Conservation (phyloP, 2,329 filamentous ascomycete species). For the Paramyrothecium roridum region DNA sequence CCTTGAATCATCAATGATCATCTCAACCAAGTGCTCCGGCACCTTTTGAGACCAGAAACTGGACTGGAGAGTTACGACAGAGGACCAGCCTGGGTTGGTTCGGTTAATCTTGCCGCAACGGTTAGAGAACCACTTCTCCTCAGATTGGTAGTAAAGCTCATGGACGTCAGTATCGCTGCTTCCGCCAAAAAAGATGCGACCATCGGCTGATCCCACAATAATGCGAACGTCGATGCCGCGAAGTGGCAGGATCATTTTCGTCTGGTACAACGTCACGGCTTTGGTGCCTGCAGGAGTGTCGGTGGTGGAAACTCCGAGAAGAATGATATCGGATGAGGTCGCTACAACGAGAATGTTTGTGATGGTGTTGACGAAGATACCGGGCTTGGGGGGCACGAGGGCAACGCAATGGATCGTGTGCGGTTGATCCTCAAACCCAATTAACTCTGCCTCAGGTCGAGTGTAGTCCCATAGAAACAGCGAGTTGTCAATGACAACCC, state of each 20-base stretch:
- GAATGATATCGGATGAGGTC: conserved; percentile 77
- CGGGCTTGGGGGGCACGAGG: conserved; percentile 76
- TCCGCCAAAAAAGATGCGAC: conserved; percentile 91
- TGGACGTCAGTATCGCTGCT: conserved; percentile 80
- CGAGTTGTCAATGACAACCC: conserved; percentile 93
- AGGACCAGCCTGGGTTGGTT: conserved; percentile 69
- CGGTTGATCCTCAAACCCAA: conserved; percentile 86
- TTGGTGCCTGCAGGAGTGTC: conserved; percentile 67
- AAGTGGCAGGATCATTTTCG: conserved; percentile 76
- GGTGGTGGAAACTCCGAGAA: conserved; percentile 78
- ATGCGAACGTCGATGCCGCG: conserved; percentile 73
- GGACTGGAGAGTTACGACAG: conserved; percentile 52
- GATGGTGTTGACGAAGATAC: conserved; percentile 84
- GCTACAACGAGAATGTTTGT: conserved; percentile 87
- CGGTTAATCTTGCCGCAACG: conserved; percentile 88
- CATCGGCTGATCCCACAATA: conserved; percentile 78
- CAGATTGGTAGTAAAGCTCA: conserved; percentile 93
- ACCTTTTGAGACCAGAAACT: conserved; percentile 47
- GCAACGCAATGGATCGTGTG: conserved; percentile 90
- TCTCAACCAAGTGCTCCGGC: conserved; percentile 68
- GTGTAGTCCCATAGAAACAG: conserved; percentile 98
- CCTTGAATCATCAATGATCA: conserved; percentile 84
- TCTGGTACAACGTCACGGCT: conserved; percentile 79
- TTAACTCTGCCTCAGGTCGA: conserved; percentile 81
- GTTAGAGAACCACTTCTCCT: conserved; percentile 94